Conservation (phyloP, 1,284 basidiomycete genomes). For the Microbotryum violaceum region DNA sequence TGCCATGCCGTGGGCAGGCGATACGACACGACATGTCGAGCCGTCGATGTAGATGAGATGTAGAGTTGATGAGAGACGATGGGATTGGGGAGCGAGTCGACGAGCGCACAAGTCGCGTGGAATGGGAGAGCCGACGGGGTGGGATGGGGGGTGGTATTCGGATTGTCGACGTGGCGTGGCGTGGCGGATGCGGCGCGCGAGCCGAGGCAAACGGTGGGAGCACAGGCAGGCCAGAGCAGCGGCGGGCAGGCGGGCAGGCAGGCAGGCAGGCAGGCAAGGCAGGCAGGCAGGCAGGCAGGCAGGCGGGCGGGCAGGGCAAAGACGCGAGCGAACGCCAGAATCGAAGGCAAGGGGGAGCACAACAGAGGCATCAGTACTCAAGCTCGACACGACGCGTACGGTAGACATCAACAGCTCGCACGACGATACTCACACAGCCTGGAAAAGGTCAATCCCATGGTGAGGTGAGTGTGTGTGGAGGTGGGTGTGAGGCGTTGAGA, state of each 20-base stretch:
- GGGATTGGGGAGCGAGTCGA: neutral
- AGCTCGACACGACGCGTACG: neutral
- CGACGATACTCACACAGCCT: conserved; percentile 17
- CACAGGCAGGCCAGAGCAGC: neutral
- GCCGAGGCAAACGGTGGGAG: too few species aligned
- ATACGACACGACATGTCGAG: neutral
- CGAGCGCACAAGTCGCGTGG: neutral
- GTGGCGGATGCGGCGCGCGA: too few species aligned
- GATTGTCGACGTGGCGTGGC: neutral
- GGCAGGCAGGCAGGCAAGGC: neutral
- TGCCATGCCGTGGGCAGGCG: too few species aligned
- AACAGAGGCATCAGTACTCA: neutral
- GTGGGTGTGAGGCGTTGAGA: neutral
- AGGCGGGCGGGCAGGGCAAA: neutral
- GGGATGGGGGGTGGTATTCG: conserved; percentile 4
- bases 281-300: neutral
- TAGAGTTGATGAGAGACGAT: neutral
- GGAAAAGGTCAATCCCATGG: conserved; percentile 34
- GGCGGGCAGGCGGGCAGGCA: neutral
- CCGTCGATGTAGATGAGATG: neutral
- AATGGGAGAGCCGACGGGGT: neutral
- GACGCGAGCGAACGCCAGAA: neutral
- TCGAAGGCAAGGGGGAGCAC: neutral
- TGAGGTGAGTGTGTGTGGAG: neutral
- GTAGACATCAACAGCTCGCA: neutral